Evolutionary conservation across 805 yeast species (phyloP), one percentile per base, ranked within the genome.

Genomic region (Metschnikowia kunwiensis): DNA sequence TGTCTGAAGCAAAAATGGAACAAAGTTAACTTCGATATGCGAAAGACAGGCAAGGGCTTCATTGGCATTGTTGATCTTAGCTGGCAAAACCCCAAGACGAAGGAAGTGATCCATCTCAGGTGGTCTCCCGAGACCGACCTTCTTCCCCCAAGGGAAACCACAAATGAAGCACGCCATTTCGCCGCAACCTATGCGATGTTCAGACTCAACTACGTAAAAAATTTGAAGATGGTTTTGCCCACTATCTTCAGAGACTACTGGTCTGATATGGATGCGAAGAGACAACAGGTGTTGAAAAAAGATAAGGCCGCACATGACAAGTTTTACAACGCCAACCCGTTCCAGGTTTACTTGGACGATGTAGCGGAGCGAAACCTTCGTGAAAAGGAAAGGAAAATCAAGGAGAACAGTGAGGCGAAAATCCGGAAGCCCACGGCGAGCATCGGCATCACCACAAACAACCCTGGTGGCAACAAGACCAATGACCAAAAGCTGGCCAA

Each of bases 1-100:
- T 84, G 93, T 44, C 96, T 86, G 57, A 84, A 82, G 55, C 78
- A 75, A 41, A 86, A 87, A 60, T 91, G 98, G 98, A 82, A 80
- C 40, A 82, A 81, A 47, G 94, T 86, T 3, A 80, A 74, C 15
- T 86, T 86, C 48, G 89, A 85, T 32, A 80, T 82, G 84, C 72
- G 63, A 28, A 55, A 60, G 44, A 42, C 46, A 5, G 31, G 44
- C 26, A 53, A 50, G 30, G 94, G 95, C 0, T 73, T 80, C 56
- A 56, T 78, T 0, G 87, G 91, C 0, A 67, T 76, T 1, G 87
- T 82, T 0, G 65, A 72, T 10, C 55, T 93, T 13, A 73, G 79
- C 3, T 81, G 81, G 74, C 77, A 75, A 28, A 86, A 91, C 49
- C 95, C 96, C 0, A 87, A 86, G 54, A 79, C 96, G 0, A 77